phyloP scores from a whole-genome alignment of 371 early-diverging fungal genomes.

The Mycotypha africana region DNA sequence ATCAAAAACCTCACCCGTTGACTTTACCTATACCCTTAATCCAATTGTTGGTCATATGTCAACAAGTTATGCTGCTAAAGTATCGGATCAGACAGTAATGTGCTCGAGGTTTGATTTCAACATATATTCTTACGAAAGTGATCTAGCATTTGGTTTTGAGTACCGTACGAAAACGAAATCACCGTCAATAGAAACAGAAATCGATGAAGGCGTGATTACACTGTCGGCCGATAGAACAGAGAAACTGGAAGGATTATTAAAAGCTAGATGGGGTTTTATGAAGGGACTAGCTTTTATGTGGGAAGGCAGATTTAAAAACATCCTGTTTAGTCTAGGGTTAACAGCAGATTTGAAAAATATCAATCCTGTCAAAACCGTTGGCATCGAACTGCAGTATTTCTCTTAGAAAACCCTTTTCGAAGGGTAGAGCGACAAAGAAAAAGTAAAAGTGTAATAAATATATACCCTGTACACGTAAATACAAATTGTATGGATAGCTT shows the following conservation, averaged over 20 bases:
- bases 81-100: slow-evolving; percentile 62
- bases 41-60: slow-evolving; percentile 88
- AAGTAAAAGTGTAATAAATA: too few relatives aligned
- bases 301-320: slow-evolving; percentile 62
- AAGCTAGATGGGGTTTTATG: slow-evolving; percentile 47
- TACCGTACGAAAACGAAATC: slow-evolving; percentile 38
- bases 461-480: too few relatives aligned
- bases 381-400: slow-evolving; percentile 62
- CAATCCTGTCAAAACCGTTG: slow-evolving; percentile 53
- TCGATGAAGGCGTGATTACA: slow-evolving; percentile 7
- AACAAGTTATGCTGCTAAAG: slow-evolving; percentile 74
- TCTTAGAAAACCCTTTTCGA: slow-evolving; percentile 25
- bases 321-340: slow-evolving; percentile 56
- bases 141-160: slow-evolving; percentile 78
- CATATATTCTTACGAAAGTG: slow-evolving; percentile 82
- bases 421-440: neutral
- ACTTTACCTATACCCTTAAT: slow-evolving; percentile 73
- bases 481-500: too few relatives aligned
- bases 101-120: slow-evolving; percentile 86
- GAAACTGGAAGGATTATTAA: slow-evolving; percentile 57
- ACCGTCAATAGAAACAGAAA: slow-evolving; percentile 1
- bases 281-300: slow-evolving; percentile 60
- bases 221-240: slow-evolving; percentile 20
- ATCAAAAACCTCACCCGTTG: slow-evolving; percentile 44
- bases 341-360: slow-evolving; percentile 46